phyloP scores from a whole-genome alignment of 2,329 filamentous ascomycete genomes.

The Clarireedia homoeocarpa region DNA sequence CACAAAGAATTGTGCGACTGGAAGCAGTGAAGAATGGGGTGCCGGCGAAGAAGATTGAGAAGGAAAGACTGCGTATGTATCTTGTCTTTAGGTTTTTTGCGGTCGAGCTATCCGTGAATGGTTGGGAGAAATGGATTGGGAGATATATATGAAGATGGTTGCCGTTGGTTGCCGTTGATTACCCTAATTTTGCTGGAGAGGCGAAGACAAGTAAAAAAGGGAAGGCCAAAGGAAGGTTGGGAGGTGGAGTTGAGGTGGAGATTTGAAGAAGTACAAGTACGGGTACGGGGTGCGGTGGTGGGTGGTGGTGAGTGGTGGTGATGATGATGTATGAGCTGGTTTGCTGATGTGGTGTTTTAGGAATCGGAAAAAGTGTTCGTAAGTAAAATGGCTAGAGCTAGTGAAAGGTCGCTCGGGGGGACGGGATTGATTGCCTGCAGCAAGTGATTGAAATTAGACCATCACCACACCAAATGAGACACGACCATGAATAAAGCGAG shows the following conservation, averaged over 20 bases:
- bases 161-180: no score
- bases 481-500: background rate
- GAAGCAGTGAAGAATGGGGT: background rate
- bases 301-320: background rate
- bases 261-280: background rate
- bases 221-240: background rate
- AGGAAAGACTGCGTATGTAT: background rate
- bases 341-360: background rate
- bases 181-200: background rate
- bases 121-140: slow-evolving; percentile 1
- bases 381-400: background rate
- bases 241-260: background rate
- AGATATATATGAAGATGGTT: background rate
- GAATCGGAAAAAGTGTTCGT: background rate
- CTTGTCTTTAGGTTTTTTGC: background rate
- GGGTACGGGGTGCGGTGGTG: background rate
- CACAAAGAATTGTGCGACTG: background rate
- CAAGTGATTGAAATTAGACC: background rate
- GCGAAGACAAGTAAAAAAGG: background rate
- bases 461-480: background rate
- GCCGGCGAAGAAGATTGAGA: background rate
- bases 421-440: no score
- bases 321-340: background rate
- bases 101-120: background rate
- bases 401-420: background rate